These are phyloP conservation scores for Xylaria sp. DNA, from an alignment of 2,329 filamentous ascomycete species.

Conservation along the genomic window DNA sequence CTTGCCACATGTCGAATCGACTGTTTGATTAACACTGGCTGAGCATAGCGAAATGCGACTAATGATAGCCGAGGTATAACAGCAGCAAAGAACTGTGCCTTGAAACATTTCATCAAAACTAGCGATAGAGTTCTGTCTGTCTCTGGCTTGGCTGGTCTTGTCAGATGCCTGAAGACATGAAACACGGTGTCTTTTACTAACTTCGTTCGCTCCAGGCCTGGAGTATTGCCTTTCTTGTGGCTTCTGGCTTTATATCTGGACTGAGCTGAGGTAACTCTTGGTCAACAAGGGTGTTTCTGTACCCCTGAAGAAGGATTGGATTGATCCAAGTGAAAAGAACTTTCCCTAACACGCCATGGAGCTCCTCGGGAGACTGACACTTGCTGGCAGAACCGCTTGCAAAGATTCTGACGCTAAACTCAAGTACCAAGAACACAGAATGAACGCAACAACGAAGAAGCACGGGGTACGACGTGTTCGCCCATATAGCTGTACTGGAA, in stretches of 20 bases:
- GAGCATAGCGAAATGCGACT: constrained; percentile 55
- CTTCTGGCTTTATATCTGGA: constrained; percentile 39
- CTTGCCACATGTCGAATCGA: constrained; percentile 50
- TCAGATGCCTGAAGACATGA: neutral
- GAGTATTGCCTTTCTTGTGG: constrained; percentile 41
- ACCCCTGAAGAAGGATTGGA: constrained; percentile 47
- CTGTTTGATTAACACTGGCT: constrained; percentile 54
- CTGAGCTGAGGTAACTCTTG: constrained; percentile 47
- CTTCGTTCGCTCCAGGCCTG: constrained; percentile 46
- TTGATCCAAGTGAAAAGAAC: constrained; percentile 52
- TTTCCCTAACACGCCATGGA: constrained; percentile 44
- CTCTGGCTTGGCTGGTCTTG: constrained; percentile 36
- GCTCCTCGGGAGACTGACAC: constrained; percentile 46
- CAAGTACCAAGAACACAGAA: constrained; percentile 5
- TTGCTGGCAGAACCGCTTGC: neutral
- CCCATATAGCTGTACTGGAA: neutral
- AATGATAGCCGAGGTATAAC: constrained; percentile 53
- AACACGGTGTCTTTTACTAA: constrained; percentile 30
- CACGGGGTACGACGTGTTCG: neutral
- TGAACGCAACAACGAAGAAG: constrained; percentile 11
- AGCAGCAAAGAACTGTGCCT: constrained; percentile 46
- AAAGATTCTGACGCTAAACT: neutral
- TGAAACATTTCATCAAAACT: constrained; percentile 49
- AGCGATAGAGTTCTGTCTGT: constrained; percentile 46
- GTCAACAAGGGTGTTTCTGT: constrained; percentile 42